Evolutionary conservation across 805 yeast species (phyloP), one percentile per base, ranked within the genome.

Genomic region (Hanseniaspora valbyensis): DNA sequence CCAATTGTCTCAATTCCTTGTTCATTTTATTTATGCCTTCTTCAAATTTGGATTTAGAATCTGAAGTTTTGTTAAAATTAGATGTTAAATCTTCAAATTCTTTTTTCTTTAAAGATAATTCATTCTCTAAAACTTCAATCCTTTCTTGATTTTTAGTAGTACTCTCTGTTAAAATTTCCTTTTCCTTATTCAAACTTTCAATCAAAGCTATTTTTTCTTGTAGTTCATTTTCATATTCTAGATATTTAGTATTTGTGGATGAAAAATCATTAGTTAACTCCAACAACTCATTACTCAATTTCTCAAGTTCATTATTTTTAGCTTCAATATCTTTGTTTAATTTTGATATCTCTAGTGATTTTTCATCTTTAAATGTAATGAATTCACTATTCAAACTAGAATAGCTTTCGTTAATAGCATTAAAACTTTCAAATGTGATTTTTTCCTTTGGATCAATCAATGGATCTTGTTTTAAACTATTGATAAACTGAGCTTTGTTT

Each of bases 11-110:
- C 28, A 89, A 67, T 55, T 89, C 97, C 36, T 90, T 70, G 50
- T 81, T 83, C 95, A 89, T 84, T 57, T 87, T 88, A 61, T 88
- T 88, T 46, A 89, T 81, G 3, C 95, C 96, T 53, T 78, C 81
- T 58, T 89, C 96, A 1, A 90, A 83, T 55, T 75, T 80, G 24
- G 71, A 70, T 57, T 78, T 81, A 12, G 72, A 74, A 1, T 37
- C 55, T 1, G 54, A 54, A 5, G 62, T 45, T 1, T 54, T 59
- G 5, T 59, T 57, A 2, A 70, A 54, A 12, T 64, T 63, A 2
- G 55, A 54, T 16, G 58, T 60, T 24, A 67, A 44, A 10, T 48
- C 48, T 9, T 57, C 49, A 5, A 66, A 59, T 4, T 59, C 50
- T 2, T 52, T 42, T 0, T 55, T 32, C 18, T 61, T 52, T 2